Base-by-base conservation (phyloP, 768 basidiomycete genomes). In the Hypholoma sublateritium region DNA sequence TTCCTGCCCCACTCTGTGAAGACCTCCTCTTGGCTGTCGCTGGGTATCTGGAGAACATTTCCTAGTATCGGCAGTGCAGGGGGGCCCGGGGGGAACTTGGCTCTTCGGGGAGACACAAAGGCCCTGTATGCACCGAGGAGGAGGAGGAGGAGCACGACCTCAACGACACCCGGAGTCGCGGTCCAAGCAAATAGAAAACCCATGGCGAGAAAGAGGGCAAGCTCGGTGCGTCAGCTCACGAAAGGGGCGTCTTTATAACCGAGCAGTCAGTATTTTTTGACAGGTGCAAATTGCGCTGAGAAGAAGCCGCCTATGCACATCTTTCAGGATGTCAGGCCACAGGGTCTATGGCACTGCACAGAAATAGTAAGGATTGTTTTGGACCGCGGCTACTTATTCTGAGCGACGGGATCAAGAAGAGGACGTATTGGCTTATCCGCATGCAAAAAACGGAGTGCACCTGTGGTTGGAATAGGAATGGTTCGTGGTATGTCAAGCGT, bases 51-150 rank as follows among this genome's bases (percentile, higher is more conserved):
- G 17, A 77, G 71, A 17, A 71, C 61, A 57, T 83, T 84, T 4
- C 82, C 82, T 16, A 84, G 66, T 55, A 83, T 54, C 6, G 80
- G 80, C 14, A 72, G 61, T 1, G 73, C 72, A 42, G 62, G 71
- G 2, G 83, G 83, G 0, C 83, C 83, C 5, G 83, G 82, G 17
- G 80, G 79, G 28, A 72, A 69, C 41, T 69, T 72, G 24, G 43
- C 62, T 45, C 28, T 32, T 32, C 64, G 62, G 22, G 64, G 57
- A 21, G 67, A 53, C 24, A 63, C 61, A 32, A 68, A 44, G n/a
- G 63, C 59, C 37, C 62, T 65, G 57, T 69, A 69, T 42, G 59
- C 57, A 54, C 67, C 59, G 57, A 65, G 65, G 16, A 57, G 55
- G 36, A 55, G 50, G 25, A 60, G 60, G 54, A 55, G 35, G 42